Evolutionary conservation across 2,329 filamentous ascomycete species (phyloP), one percentile per base, ranked within the genome.

Genomic region (Phialemonium atrogriseum): DNA sequence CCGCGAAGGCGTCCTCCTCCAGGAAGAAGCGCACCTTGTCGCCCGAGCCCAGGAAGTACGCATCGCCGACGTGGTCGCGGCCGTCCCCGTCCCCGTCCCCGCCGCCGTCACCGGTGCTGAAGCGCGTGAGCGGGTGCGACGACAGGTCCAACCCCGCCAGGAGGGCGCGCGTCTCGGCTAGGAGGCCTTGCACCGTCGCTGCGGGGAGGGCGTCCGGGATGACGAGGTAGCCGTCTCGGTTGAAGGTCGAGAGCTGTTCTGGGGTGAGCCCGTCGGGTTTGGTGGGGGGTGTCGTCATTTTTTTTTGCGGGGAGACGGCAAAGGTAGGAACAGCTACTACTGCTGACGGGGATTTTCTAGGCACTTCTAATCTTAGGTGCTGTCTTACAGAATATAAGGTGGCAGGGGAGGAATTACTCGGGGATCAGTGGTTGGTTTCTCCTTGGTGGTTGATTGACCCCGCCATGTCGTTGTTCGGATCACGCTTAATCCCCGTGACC

Each of bases 21-120:
- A 96, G 93, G 71, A 96, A 96, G 71, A 93, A 96, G 37, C 87
- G 82, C 39, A 96, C 67, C 61, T 95, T 89, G 66, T 96, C 84
- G 39, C 86, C 87, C 4, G 83, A 91, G 2, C 68, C 71, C 3
- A 96, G 75, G 62, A 98, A 96, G 69, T 98, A 98, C 52, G 83
- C 77, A 62, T 96, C 91, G 40, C 89, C 88, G 9, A 95, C 84
- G 60, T 96, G 89, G 38, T 79, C 72, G 27, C 52, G 55, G 27
- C 60, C 59, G 51, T 70, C 61, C n/a, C n/a, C n/a, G n/a, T n/a
- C n/a, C n/a, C n/a, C n/a, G n/a, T n/a, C n/a, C n/a, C n/a, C n/a
- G n/a, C n/a, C n/a, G 47, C 77, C 67, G 60, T 74, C 79, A 44
- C 88, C 88, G 0, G 89, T 95, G 18, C 82, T 84, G 71, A 98